Percentiles rank a stretch among this genome's conserved stretches.
Conservation (phyloP, 805 yeast genomes). For the Yarrowia sp. region DNA sequence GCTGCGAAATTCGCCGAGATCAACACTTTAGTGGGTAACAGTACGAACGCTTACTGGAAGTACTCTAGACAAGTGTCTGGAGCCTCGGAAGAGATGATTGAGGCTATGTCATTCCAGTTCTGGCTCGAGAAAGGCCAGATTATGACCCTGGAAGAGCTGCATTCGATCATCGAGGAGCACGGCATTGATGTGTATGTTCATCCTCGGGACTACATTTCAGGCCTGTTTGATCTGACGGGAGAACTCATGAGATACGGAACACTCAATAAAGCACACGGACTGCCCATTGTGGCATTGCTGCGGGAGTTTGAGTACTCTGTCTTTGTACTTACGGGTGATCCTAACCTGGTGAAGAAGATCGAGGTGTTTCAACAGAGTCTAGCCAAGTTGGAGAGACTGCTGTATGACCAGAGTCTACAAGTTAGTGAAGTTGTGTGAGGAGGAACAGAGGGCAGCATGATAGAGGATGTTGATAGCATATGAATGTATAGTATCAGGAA, state of each 20-base stretch:
- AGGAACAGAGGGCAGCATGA: neutral
- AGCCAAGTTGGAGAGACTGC: slow-evolving; percentile 20
- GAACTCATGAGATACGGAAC: slow-evolving; percentile 55
- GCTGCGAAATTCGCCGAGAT: slow-evolving; percentile 6
- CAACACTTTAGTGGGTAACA: slow-evolving; percentile 19
- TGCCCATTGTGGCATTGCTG: slow-evolving; percentile 13
- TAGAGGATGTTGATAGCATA: slow-evolving; percentile 11
- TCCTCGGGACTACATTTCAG: slow-evolving; percentile 52
- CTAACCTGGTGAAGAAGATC: slow-evolving; percentile 12
- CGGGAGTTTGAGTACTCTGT: slow-evolving; percentile 29
- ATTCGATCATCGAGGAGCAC: slow-evolving; percentile 1
- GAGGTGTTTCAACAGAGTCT: slow-evolving; percentile 33
- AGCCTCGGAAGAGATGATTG: slow-evolving; percentile 46
- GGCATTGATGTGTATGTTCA: slow-evolving; percentile 40
- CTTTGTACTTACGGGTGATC: slow-evolving; percentile 17
- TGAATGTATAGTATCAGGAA: neutral
- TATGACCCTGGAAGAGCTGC: slow-evolving; percentile 40
- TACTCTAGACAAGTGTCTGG: slow-evolving; percentile 43
- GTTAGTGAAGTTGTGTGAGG: slow-evolving; percentile 15
- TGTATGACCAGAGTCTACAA: slow-evolving; percentile 24
- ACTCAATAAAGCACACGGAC: slow-evolving; percentile 43
- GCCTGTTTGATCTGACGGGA: slow-evolving; percentile 55
- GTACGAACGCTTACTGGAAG: slow-evolving; percentile 40
- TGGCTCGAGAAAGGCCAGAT: slow-evolving; percentile 42
- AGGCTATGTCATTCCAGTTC: slow-evolving; percentile 45